Base-by-base conservation (phyloP, 257 asterid species). In the Solanum habrochaites region DNA sequence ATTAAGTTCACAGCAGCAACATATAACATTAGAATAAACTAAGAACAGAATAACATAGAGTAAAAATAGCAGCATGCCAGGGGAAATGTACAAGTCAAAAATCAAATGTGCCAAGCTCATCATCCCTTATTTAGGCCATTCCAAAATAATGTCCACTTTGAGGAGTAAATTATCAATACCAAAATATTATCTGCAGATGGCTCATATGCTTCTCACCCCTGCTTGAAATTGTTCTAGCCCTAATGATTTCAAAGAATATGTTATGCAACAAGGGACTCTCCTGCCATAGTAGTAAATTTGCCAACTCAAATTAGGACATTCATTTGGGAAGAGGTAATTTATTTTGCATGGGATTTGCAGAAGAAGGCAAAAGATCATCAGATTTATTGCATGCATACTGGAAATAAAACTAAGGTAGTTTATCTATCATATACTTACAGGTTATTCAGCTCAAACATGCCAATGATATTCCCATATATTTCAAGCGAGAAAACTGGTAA, bases 381-480 rank as follows among this genome's bases (percentile, higher is more conserved):
- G 60, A 43, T 32, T 40, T 73, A 83, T 25, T 11, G 74, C 39
- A 49, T 2, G 64, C 85, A 64, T 31, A 20, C 45, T 81, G 85
- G 18, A 29, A 81, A 81, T 81, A 81, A 49, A 10, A 81, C 14
- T 16, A 11, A 49, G 45, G 66, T 31, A 81, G 66, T 81, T 49
- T 31, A 81, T 81, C 43, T 7, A 29, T 81, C 85, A 81, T 71
- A 20, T 86, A 92, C 98, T 94, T 92, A 97, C 99, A 97, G 98
- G 92, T 97, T 97, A 91, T 97, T 97, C 89, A 94, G 93, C 94
- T 97, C 99, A 91, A 97, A 97, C 99, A 97, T 95, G 90, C 99
- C 99, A 88, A 97, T 95, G 35, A 95, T 95, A 87, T 97, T 93
- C 43, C 98, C 99, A 89, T 95, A 97, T 83, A 97, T 88, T 88